Base-by-base conservation (phyloP, 331 rosid genomes). In the Acacia pycnantha region DNA sequence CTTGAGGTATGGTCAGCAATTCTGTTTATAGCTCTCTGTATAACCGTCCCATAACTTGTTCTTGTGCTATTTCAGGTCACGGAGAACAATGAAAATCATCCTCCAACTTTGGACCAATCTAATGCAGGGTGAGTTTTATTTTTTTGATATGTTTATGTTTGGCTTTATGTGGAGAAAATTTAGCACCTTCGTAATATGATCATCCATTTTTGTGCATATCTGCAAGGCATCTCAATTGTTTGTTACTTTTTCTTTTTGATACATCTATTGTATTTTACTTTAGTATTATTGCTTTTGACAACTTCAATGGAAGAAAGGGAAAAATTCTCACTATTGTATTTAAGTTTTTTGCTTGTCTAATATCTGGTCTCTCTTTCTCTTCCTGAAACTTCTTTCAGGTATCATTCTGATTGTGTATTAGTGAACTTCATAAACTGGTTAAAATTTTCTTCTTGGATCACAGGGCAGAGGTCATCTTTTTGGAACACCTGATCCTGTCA, bases 31-130 rank as follows among this genome's bases (percentile, higher is more conserved):
- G 58, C 53, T 50, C 40, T 37, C 8, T 37, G 40, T 37, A 6
- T 37, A 40, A 66, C 29, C 3, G 44, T 21, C 19, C 41, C 35
- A 53, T 37, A n/a, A 5, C 77, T 77, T 69, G 43, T 47, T 68
- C n/a, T 37, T 43, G 37, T 74, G 48, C 65, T 69, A 61, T 76
- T 43, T 66, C 86, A 88, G 80, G 84, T 70, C 24, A 73, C 46
- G 24, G 85, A 84, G 44, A 70, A 56, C 54, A 70, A 79, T 1
- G 85, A 82, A 76, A 82, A 59, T 40, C 9, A 69, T 64, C 85
- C 74, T 0, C 90, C 40, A 37, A 37, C 40, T 37, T 37, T 37
- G 40, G 40, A 37, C 40, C 40, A 37, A 37, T 37, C 40, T 66
- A 72, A 59, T 27, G 44, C 50, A 79, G 81, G 76, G 93, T 89